Evolutionary conservation across 2,329 filamentous ascomycete species (phyloP).

Genomic region (Pyricularia grisea): DNA sequence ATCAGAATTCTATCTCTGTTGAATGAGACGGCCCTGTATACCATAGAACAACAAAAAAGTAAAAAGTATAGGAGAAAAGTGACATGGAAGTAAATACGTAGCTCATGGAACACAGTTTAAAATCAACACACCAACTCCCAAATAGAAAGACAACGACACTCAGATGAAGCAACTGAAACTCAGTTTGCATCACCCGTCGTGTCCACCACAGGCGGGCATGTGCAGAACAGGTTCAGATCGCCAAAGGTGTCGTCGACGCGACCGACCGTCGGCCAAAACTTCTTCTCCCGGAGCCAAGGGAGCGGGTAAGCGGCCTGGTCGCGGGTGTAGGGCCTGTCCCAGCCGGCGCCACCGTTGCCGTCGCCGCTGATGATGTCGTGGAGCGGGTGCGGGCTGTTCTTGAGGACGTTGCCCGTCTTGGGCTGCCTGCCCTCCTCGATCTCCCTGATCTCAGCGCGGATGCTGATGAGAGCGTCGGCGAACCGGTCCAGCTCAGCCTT

Average conservation of each 20-base stretch:
- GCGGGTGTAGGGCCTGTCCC: constrained; percentile 73
- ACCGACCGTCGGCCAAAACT: constrained; percentile 90
- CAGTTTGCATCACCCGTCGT: constrained; percentile 25
- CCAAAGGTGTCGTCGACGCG: constrained; percentile 85
- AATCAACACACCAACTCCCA: neutral
- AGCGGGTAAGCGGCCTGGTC: constrained; percentile 84
- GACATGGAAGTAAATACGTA: neutral
- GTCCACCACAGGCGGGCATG: constrained; percentile 75
- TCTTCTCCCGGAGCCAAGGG: constrained; percentile 80
- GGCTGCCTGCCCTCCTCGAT: constrained; percentile 73
- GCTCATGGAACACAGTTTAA: neutral
- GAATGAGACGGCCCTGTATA: neutral
- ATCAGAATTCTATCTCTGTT: neutral
- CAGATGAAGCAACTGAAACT: constrained; percentile 8
- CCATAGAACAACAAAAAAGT: neutral
- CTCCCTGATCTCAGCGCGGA: constrained; percentile 74
- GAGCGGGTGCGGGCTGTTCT: constrained; percentile 81
- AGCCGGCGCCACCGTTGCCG: constrained; percentile 43
- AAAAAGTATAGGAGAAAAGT: neutral
- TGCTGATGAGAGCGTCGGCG: constrained; percentile 79
- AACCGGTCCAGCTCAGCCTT: constrained; percentile 91
- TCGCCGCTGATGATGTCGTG: constrained; percentile 63
- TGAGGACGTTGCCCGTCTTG: constrained; percentile 71
- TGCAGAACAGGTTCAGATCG: constrained; percentile 90
- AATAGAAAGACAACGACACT: neutral